Base-by-base conservation (phyloP, 2,329 filamentous ascomycete species). In the Claviceps capensis region DNA sequence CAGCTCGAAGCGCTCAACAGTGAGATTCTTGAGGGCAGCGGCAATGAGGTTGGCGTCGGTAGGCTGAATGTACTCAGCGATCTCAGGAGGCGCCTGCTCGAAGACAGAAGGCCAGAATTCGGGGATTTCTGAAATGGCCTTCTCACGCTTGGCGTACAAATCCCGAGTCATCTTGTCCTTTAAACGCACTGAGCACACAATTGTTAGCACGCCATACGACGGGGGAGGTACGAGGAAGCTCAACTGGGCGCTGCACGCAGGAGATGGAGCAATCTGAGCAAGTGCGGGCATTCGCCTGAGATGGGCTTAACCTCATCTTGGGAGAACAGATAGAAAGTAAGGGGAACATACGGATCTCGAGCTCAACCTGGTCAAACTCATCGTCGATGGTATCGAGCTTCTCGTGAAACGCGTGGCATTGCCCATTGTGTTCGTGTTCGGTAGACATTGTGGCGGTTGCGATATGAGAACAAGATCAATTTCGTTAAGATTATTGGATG, bases 31-130 rank as follows among this genome's bases (percentile, higher is more conserved):
- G 53, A 97, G 81, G 51, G 77, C 74, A 42, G 79, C 75, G 56
- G 83, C 77, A 54, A 97, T 78, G 55, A 93, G 72, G 8, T 78
- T 77, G 14, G 83, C 82, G 72, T 97, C 91, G 48, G 79, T 78
- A 44, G 88, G 85, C 65, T 88, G 83, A 65, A 97, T 85, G 75
- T 84, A 89, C 69, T 88, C 83, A 70, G 95, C 89, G 60, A 98
- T 79, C 57, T 95, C 88, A 47, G 79, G 76, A 2, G 90, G 89
- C 2, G 86, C 83, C 71, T 89, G 85, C 73, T 95, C 87, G 66
- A 97, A 78, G 53, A 96, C 90, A 53, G 94, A 79, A n/a, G 87
- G 77, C 93, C 93, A 97, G 80, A 97, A 98, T 72, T 87, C 82
- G 60, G 82, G 79, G 63, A 96, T 90, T 63, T 83, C 75, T 57